These are phyloP conservation scores for Gymnopilus dilepis DNA, from an alignment of 768 basidiomycete genomes.

Conservation along the genomic window DNA sequence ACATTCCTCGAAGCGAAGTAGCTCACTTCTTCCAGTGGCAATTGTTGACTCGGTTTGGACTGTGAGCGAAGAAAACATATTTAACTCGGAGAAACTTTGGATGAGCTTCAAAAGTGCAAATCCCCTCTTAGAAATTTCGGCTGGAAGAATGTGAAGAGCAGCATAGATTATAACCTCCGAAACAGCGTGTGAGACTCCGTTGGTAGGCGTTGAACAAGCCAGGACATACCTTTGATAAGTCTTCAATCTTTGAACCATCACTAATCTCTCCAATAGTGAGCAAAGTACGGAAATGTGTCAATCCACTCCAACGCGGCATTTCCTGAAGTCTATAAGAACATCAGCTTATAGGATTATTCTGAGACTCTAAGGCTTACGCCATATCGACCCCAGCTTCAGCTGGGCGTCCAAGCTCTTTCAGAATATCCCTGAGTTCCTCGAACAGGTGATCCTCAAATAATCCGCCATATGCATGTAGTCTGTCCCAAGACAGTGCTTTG, in stretches of 20 bases:
- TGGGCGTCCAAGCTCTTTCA: no score
- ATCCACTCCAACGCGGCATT: slow-evolving; percentile 38
- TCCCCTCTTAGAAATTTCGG: slow-evolving; percentile 15
- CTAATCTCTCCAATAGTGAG: slow-evolving; percentile 32
- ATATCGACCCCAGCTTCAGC: no score
- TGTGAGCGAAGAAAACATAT: slow-evolving; percentile 34
- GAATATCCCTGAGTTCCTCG: slow-evolving; percentile 17
- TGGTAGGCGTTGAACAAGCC: no score
- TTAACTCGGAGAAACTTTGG: slow-evolving; percentile 35
- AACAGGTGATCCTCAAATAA: slow-evolving; percentile 39
- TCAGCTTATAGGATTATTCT: neutral
- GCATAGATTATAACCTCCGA: slow-evolving; percentile 35
- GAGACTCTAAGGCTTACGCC: no score
- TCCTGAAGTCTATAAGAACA: slow-evolving; percentile 26
- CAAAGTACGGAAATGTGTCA: slow-evolving; percentile 37
- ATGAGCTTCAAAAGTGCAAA: slow-evolving; percentile 34
- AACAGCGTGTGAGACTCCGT: neutral
- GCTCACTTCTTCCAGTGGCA: slow-evolving; percentile 20
- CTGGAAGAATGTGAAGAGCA: slow-evolving; percentile 26
- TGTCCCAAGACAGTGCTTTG: slow-evolving; percentile 41
- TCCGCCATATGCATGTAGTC: slow-evolving; percentile 39
- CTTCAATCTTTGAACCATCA: slow-evolving; percentile 41
- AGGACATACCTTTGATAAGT: slow-evolving; percentile 37
- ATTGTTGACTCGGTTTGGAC: slow-evolving; percentile 37
- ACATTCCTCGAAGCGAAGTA: slow-evolving; percentile 19